These are phyloP conservation scores for Epithemia pelagica DNA, from an alignment of 108 stramenopile species.

Conservation along the genomic window DNA sequence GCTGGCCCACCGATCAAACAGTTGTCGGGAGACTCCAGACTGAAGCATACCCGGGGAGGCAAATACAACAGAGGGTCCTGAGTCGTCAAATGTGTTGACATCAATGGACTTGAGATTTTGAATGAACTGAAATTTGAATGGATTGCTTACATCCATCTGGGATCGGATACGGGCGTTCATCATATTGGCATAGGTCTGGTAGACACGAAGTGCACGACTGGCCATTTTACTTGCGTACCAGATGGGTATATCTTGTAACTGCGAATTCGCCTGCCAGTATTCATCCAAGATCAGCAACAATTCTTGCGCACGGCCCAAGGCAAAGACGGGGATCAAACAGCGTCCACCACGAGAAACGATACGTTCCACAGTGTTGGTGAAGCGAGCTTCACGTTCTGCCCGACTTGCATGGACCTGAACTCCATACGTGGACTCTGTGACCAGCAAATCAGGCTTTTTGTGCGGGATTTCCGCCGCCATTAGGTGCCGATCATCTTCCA, in stretches of 20 bases:
- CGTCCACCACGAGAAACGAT: conserved; percentile 88
- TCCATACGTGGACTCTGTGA: conserved; percentile 95
- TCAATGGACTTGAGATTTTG: conserved; percentile 86
- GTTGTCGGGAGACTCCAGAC: conserved; percentile 87
- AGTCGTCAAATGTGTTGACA: conserved; percentile 84
- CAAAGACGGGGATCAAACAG: conserved; percentile 97
- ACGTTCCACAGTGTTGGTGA: conserved; percentile 84
- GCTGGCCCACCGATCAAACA: conserved; percentile 96
- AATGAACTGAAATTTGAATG: conserved; percentile 85
- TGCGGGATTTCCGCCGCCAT: conserved; percentile 94
- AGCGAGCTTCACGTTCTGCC: conserved; percentile 89
- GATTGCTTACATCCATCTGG: conserved; percentile 94
- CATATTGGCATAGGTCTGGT: conserved; percentile 98
- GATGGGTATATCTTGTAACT: conserved; percentile 90
- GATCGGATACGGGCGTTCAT: conserved; percentile 93
- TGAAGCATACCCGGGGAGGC: conserved; percentile 99
- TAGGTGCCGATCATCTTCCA: conserved; percentile 96
- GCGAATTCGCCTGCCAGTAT: conserved; percentile 94
- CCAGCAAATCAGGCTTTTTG: conserved; percentile 88
- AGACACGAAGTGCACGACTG: conserved; percentile 88
- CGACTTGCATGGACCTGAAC: conserved; percentile 89
- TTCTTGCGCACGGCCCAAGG: conserved; percentile 95
- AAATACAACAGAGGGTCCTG: conserved; percentile 93
- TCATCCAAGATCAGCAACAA: conserved; percentile 96
- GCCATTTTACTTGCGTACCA: conserved; percentile 95